These are phyloP conservation scores for Citrus hindsii DNA, from an alignment of 345 rosid species.

Conservation along the genomic window DNA sequence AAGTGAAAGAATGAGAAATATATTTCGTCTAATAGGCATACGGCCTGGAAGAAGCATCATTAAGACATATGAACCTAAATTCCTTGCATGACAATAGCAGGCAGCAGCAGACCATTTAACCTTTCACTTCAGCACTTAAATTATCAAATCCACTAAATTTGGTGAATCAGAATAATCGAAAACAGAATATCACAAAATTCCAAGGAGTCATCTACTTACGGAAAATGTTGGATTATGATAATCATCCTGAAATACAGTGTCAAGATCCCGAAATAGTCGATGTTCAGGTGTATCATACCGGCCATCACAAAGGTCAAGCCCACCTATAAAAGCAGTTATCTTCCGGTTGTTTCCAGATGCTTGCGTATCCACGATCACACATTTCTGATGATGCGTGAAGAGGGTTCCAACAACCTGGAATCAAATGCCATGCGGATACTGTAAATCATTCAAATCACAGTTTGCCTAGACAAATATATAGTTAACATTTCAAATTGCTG, in stretches of 20 bases:
- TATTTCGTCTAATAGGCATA: not conserved
- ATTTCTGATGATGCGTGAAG: slow-evolving; percentile 73
- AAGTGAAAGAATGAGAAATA: not conserved
- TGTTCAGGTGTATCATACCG: slow-evolving; percentile 76
- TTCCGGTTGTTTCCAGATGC: slow-evolving; percentile 61
- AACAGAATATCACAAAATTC: not conserved
- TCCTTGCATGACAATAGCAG: not conserved
- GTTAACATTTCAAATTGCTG: too few species aligned
- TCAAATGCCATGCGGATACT: not conserved
- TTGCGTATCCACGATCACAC: slow-evolving; percentile 68
- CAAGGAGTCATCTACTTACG: slow-evolving; percentile 30
- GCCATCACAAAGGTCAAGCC: slow-evolving; percentile 78
- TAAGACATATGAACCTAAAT: not conserved
- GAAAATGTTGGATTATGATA: slow-evolving; percentile 65
- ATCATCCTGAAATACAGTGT: slow-evolving; percentile 48
- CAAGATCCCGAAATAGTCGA: slow-evolving; percentile 51
- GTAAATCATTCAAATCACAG: not conserved
- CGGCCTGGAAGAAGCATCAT: not conserved
- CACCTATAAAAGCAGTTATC: slow-evolving; percentile 58
- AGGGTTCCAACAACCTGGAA: slow-evolving; percentile 71
- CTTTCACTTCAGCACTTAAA: not conserved
- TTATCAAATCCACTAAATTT: not conserved
- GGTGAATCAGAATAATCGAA: not conserved
- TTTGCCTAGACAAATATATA: too few species aligned
- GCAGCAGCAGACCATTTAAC: not conserved